Conservation (phyloP, 495 filamentous ascomycete genomes). For the Xylaria castorea region DNA sequence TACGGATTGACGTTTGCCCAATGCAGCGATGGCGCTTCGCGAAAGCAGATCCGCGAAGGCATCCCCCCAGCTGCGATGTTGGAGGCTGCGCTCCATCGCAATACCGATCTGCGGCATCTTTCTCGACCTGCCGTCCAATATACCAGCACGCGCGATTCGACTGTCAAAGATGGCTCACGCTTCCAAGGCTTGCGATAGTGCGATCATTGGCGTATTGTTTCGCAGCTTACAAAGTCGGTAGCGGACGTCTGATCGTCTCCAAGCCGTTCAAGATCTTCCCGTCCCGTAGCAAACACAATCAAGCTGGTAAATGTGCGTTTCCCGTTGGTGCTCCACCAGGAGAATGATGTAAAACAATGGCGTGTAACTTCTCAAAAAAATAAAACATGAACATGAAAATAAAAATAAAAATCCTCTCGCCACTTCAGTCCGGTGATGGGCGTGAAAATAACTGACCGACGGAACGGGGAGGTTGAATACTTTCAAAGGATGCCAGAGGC, state of each 20-base stretch:
- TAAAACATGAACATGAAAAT: too few relatives aligned
- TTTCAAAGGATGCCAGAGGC: constrained; percentile 20
- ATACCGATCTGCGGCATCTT: constrained; percentile 48
- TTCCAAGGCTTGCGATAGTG: neutral
- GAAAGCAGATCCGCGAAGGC: constrained; percentile 45
- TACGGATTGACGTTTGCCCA: constrained; percentile 33
- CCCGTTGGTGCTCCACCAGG: constrained; percentile 2
- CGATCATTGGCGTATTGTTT: constrained; percentile 22
- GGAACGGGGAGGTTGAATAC: neutral
- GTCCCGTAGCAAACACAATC: constrained; percentile 26
- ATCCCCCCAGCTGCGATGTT: constrained; percentile 37
- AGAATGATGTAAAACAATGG: constrained; percentile 4
- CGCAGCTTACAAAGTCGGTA: constrained; percentile 14
- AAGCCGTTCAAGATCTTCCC: constrained; percentile 31
- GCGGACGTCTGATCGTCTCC: constrained; percentile 22
- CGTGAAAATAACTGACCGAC: constrained; percentile 11
- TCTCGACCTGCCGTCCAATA: constrained; percentile 17
- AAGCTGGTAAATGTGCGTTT: constrained; percentile 15
- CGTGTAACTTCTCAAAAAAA: neutral
- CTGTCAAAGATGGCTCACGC: constrained; percentile 11
- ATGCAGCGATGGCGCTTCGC: constrained; percentile 37
- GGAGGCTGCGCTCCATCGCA: constrained; percentile 49
- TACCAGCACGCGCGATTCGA: constrained; percentile 11
- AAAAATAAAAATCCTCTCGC: too few relatives aligned
- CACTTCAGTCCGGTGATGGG: neutral